These are phyloP conservation scores for Rutstroemia sp. DNA, from an alignment of 2,329 filamentous ascomycete genomes.

Conservation along the genomic window DNA sequence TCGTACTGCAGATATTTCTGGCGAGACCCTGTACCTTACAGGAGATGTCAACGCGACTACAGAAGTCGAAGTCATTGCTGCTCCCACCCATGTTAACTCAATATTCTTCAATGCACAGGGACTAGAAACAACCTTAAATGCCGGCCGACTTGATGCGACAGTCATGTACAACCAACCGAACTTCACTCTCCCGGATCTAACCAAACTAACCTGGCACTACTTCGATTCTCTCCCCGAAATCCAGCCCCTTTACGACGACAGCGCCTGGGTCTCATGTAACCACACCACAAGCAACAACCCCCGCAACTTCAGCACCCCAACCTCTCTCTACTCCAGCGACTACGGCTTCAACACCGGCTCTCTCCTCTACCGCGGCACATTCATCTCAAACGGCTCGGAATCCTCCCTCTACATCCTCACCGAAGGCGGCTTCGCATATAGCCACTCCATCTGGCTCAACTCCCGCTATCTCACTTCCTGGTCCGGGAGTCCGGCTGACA, in stretches of 20 bases:
- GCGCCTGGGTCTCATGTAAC: slow-evolving; percentile 54
- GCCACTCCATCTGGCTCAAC: slow-evolving; percentile 61
- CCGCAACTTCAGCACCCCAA: slow-evolving; percentile 39
- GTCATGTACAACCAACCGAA: slow-evolving; percentile 43
- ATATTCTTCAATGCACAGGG: slow-evolving; percentile 54
- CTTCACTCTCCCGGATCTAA: slow-evolving; percentile 50
- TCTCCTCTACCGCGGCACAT: slow-evolving; percentile 60
- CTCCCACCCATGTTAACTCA: slow-evolving; percentile 41
- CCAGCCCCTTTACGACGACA: slow-evolving; percentile 57
- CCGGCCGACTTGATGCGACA: slow-evolving; percentile 43
- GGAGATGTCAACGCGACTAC: slow-evolving; percentile 69
- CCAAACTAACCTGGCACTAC: slow-evolving; percentile 57
- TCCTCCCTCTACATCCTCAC: slow-evolving; percentile 48
- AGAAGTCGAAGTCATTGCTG: slow-evolving; percentile 60
- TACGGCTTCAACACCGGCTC: slow-evolving; percentile 68
- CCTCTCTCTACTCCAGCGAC: slow-evolving; percentile 61
- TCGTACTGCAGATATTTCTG: slow-evolving; percentile 49
- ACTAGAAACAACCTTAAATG: slow-evolving; percentile 35
- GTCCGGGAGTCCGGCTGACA: slow-evolving; percentile 43
- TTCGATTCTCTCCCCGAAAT: slow-evolving; percentile 67
- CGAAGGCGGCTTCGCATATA: slow-evolving; percentile 61
- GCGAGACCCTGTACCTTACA: slow-evolving; percentile 50
- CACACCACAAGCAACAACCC: slow-evolving; percentile 50
- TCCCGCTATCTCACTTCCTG: slow-evolving; percentile 58
- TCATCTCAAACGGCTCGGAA: slow-evolving; percentile 56